These are phyloP conservation scores for Cruciata laevipes DNA, from an alignment of 257 asterid genomes.

Conservation along the genomic window DNA sequence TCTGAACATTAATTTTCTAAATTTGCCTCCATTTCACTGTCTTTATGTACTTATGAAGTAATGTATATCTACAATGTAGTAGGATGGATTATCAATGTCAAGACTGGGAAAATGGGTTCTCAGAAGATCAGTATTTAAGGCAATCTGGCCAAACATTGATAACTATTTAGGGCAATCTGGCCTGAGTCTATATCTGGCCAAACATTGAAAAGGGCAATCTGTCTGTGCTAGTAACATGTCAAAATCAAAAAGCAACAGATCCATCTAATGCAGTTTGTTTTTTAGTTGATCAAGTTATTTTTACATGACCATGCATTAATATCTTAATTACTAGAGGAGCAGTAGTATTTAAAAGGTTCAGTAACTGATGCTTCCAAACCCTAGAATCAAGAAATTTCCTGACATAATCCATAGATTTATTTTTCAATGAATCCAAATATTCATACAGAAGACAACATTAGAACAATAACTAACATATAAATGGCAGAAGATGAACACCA, in stretches of 20 bases:
- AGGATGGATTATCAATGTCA: conserved; percentile 8
- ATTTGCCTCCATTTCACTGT: background rate
- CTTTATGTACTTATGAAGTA: background rate
- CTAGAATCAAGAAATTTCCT: background rate
- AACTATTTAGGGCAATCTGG: too few relatives aligned
- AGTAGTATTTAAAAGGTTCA: too few relatives aligned
- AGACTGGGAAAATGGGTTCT: background rate
- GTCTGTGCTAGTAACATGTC: background rate
- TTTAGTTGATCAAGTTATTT: background rate
- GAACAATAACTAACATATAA: background rate
- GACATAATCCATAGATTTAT: background rate
- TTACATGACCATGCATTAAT: background rate
- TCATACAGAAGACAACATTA: background rate
- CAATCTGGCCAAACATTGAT: too few relatives aligned
- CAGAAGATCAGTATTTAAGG: background rate
- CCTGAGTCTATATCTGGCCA: background rate
- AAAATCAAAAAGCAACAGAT: conserved; percentile 4
- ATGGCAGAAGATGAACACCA: background rate
- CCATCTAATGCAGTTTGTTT: background rate
- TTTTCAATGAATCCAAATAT: background rate
- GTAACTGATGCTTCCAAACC: background rate
- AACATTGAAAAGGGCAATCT: background rate
- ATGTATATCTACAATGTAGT: background rate
- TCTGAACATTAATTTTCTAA: background rate
- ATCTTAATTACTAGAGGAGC: too few relatives aligned